Percentiles rank a stretch among this genome's conserved stretches.
Evolutionary conservation across 768 basidiomycete species (phyloP).

Genomic region (Obba rivulosa): DNA sequence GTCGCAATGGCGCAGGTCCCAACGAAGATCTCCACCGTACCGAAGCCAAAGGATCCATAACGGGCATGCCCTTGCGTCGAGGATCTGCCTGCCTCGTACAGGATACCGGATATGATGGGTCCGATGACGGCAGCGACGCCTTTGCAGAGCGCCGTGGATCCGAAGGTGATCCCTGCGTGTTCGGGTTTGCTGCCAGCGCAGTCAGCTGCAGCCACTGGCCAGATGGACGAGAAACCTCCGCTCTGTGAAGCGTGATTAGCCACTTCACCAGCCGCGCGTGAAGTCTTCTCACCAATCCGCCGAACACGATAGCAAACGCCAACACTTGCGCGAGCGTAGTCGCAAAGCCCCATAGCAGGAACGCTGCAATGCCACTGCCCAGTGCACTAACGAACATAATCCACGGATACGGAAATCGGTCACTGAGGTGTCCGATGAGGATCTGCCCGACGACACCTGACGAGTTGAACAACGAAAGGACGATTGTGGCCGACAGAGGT

Average conservation of each 20-base stretch:
- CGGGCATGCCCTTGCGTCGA: not conserved
- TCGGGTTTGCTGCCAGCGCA: conserved; percentile 18
- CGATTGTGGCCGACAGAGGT: conserved; percentile 16
- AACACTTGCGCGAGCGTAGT: conserved; percentile 14
- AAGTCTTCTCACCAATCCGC: conserved; percentile 11
- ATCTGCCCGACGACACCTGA: conserved; percentile 20
- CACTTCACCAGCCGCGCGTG: not conserved
- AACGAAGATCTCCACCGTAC: conserved; percentile 19
- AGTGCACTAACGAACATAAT: conserved; percentile 16
- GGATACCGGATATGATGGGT: conserved; percentile 16
- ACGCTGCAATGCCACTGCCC: conserved; percentile 12
- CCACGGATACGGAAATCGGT: conserved; percentile 19
- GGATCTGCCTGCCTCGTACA: conserved; percentile 15
- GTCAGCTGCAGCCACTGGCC: conserved; percentile 13
- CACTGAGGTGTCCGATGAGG: conserved; percentile 18
- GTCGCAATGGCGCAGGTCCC: conserved; percentile 17
- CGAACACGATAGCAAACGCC: conserved; percentile 20
- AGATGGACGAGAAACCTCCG: conserved; percentile 17
- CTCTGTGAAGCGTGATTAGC: conserved; percentile 6
- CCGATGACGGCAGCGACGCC: conserved; percentile 18
- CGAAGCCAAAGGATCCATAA: conserved; percentile 17
- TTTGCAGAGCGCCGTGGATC: conserved; percentile 12
- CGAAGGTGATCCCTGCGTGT: conserved; percentile 13
- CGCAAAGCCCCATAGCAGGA: conserved; percentile 20
- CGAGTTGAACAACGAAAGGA: conserved; percentile 20